Conservation (phyloP, 129 eudicot genomes). For the Chrysanthemum lavandulifolium region DNA sequence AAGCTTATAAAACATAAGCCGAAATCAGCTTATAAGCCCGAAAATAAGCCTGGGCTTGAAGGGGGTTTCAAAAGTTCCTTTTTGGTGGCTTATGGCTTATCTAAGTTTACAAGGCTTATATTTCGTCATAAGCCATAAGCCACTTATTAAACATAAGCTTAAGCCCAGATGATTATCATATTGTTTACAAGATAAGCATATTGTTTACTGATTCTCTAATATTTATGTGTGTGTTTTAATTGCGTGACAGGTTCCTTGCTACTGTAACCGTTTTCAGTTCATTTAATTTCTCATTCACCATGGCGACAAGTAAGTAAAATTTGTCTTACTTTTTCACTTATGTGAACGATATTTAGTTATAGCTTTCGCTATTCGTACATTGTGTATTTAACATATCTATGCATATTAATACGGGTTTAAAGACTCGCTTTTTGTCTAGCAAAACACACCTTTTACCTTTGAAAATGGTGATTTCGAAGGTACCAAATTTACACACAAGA, state of each 20-base stretch:
- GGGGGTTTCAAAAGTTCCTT: background rate
- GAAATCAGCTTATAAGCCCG: too few species aligned
- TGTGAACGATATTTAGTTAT: background rate
- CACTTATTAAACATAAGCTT: background rate
- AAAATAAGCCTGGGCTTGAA: too few species aligned
- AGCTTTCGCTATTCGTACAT: background rate
- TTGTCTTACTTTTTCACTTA: slow-evolving; percentile 3
- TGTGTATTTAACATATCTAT: background rate
- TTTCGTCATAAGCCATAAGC: too few species aligned
- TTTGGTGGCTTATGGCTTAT: too few species aligned
- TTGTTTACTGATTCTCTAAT: background rate
- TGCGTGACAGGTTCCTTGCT: slow-evolving; percentile 25
- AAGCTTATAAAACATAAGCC: too few species aligned
- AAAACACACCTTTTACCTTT: background rate
- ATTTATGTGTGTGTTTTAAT: background rate
- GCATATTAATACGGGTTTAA: background rate
- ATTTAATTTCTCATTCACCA: slow-evolving; percentile 20
- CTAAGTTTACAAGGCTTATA: too few species aligned
- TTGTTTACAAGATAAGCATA: background rate
- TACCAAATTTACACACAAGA: background rate
- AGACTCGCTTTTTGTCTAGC: background rate
- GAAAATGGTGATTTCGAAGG: background rate
- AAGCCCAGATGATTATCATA: background rate
- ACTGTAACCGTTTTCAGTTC: slow-evolving; percentile 12
- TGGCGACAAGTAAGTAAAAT: slow-evolving; percentile 44